Conservation (phyloP, 768 basidiomycete genomes). For the Hygrocybe punicea region DNA sequence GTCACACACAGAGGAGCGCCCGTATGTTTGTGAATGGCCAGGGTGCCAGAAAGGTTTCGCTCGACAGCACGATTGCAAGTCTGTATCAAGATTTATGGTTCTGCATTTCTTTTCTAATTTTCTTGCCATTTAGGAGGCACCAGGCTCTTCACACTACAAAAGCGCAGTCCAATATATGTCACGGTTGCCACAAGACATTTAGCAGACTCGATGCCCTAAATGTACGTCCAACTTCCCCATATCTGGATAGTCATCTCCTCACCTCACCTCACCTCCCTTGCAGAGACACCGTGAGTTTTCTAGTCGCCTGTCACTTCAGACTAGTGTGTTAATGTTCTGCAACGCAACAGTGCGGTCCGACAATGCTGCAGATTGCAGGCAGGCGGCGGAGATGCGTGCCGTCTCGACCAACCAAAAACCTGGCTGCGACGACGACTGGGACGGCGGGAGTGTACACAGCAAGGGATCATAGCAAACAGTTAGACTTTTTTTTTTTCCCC, state of each 20-base stretch:
- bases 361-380: constrained; percentile 74
- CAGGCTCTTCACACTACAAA: constrained; percentile 86
- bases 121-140: constrained; percentile 58
- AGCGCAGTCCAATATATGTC: constrained; percentile 79
- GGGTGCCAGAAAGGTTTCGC: constrained; percentile 95
- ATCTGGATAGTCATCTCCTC: constrained; percentile 13
- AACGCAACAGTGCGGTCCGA: constrained; percentile 68
- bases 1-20: constrained; percentile 93
- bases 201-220: constrained; percentile 92
- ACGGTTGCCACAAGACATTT: constrained; percentile 92
- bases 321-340: constrained; percentile 18
- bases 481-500: no score
- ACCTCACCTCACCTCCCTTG: constrained; percentile 16
- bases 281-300: constrained; percentile 72
- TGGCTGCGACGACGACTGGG: neutral
- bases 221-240: constrained; percentile 50
- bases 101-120: constrained; percentile 3
- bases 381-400: constrained; percentile 1
- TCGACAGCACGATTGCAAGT: constrained; percentile 97
- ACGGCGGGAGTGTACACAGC: neutral
- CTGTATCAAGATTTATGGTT: constrained; percentile 32
- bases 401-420: neutral
- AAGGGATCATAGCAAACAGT: constrained; percentile 4
- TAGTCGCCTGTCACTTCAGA: constrained; percentile 12
- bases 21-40: constrained; percentile 90